phyloP scores from a whole-genome alignment of 2,329 filamentous ascomycete genomes.

The Ascocoryne sarcoides region DNA sequence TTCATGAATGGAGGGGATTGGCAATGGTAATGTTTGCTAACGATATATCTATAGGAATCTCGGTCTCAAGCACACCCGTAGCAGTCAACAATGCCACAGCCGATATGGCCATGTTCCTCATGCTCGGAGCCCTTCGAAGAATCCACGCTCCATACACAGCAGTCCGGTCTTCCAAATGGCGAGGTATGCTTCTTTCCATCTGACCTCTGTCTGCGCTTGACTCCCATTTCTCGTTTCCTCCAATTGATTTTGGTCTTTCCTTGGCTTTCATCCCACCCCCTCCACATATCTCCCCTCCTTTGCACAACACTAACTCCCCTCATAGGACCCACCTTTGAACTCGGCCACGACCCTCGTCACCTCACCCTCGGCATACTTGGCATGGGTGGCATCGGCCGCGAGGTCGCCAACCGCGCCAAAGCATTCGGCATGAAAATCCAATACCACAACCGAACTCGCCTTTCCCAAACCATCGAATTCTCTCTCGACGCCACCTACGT shows the following conservation, averaged over 20 bases:
- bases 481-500: slow-evolving; percentile 51
- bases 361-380: slow-evolving; percentile 72
- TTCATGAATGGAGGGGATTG: neutral
- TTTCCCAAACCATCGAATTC: slow-evolving; percentile 43
- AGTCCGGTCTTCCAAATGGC: slow-evolving; percentile 58
- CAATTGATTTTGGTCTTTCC: neutral
- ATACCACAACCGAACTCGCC: slow-evolving; percentile 61
- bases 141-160: slow-evolving; percentile 45
- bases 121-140: slow-evolving; percentile 68
- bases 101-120: slow-evolving; percentile 68
- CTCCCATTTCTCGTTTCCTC: no score
- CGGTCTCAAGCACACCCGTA: slow-evolving; percentile 67
- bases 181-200: slow-evolving; percentile 37
- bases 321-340: slow-evolving; percentile 16
- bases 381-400: slow-evolving; percentile 76
- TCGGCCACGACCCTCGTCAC: slow-evolving; percentile 60
- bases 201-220: no score
- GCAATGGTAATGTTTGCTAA: neutral
- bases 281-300: neutral
- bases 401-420: slow-evolving; percentile 60
- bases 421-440: slow-evolving; percentile 67
- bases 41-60: slow-evolving; percentile 50
- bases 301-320: neutral
- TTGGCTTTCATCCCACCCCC: neutral
- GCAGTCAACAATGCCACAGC: slow-evolving; percentile 75